Conservation (phyloP, 2,329 filamentous ascomycete species). For the Cladophialophora chaetospira region DNA sequence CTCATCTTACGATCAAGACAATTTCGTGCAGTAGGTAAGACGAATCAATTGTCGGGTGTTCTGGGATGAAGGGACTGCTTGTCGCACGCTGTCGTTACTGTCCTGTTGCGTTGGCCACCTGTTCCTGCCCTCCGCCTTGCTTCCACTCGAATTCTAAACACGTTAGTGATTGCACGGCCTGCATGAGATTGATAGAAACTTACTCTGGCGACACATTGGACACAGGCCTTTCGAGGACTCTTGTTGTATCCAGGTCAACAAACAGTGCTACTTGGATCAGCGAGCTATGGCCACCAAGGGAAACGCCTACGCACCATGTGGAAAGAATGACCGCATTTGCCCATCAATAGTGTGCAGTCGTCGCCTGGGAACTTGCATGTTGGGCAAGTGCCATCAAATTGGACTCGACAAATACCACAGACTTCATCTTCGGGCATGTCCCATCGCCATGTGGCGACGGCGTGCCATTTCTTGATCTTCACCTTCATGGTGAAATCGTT, state of each 20-base stretch:
- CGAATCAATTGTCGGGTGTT: neutral
- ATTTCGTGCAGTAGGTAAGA: too few species aligned
- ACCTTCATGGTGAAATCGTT: too few species aligned
- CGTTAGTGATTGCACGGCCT: constrained; percentile 18
- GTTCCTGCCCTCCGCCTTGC: constrained; percentile 38
- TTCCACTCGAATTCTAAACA: constrained; percentile 57
- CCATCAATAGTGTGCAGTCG: constrained; percentile 88
- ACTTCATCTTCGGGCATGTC: constrained; percentile 97
- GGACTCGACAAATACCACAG: constrained; percentile 96
- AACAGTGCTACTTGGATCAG: constrained; percentile 73
- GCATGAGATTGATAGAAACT: constrained; percentile 5
- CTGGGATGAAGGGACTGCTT: neutral
- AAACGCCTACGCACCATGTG: constrained; percentile 70
- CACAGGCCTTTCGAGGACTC: constrained; percentile 91
- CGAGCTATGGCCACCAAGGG: neutral
- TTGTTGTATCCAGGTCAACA: constrained; percentile 93
- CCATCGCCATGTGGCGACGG: constrained; percentile 96
- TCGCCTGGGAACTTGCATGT: constrained; percentile 98
- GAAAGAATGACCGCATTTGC: constrained; percentile 96
- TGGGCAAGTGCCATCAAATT: constrained; percentile 96
- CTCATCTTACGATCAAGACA: too few species aligned
- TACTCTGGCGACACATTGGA: constrained; percentile 92
- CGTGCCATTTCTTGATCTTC: constrained; percentile 88
- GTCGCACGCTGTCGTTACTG: neutral
- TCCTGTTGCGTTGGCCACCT: neutral